Base-by-base conservation (phyloP, 805 yeast genomes). In the Yarrowia osloensis region DNA sequence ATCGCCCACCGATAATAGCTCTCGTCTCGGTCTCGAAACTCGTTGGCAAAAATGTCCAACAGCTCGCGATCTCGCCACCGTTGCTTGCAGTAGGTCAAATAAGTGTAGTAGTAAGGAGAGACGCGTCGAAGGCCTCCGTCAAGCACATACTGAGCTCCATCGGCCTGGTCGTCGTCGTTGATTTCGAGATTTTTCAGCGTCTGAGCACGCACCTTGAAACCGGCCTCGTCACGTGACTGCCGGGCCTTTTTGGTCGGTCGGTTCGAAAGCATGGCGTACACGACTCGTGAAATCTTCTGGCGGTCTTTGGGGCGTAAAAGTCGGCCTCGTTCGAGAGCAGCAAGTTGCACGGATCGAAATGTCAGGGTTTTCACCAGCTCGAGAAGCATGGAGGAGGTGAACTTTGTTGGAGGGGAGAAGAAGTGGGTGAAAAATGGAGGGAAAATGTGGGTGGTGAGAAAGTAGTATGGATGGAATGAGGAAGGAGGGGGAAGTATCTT, bases 61-160 rank as follows among this genome's bases (percentile, higher is more conserved):
- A 95, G 76, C 22, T 86, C 86, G n/a, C 91, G 80, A 71, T 88
- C 93, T 71, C 94, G 82, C 99, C 99, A 95, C 73, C 99, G 81
- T 74, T 83, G 78, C 76, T 95, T 95, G 77, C 98, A 93, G 74
- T 88, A 90, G 0, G 99, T 95, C 77, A 91, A 81, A 74, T 95
- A 94, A 0, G 97, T 92, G 80, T 85, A 94, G 73, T 82, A 89
- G 75, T 95, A 95, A 0, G 99, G 98, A 1, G 86, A 81, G 2
- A 95, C 90, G 69, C 88, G 80, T 54, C 98, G 79, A 62, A 90
- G 78, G 0, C 75, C 74, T 33, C 44, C 66, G 19, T 21, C 24
- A 4, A 61, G 33, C 11, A 21, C 54, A 17, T 61, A 61, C 31
- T 33, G 22, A 1, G 66, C 66, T 1, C 66, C 66, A 33, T 61